These are phyloP conservation scores for Trichoderma asperellum DNA, from an alignment of 2,329 filamentous ascomycete species.

Conservation along the genomic window DNA sequence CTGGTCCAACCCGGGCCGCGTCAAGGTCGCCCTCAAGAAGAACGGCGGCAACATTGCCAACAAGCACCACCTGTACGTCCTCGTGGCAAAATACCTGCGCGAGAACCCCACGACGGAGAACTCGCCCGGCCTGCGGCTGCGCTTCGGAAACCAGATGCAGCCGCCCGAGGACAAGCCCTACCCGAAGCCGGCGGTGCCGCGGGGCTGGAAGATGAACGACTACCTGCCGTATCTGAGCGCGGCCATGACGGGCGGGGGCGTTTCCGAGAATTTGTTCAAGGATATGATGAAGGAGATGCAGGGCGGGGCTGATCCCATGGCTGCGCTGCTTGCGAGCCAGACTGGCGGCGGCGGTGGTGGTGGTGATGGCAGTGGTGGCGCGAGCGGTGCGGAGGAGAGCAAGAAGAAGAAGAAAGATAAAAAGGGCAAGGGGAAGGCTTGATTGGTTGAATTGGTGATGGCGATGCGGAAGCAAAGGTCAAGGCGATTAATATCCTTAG, in stretches of 20 bases:
- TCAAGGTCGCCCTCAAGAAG: constrained; percentile 70
- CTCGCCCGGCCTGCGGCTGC: constrained; percentile 68
- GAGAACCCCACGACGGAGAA: constrained; percentile 76
- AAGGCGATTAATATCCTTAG: not conserved
- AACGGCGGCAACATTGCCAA: constrained; percentile 58
- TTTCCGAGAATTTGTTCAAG: constrained; percentile 91
- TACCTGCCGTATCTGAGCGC: constrained; percentile 86
- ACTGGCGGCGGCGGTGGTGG: constrained; percentile 32
- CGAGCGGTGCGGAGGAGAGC: constrained; percentile 32
- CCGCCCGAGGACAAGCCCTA: constrained; percentile 67
- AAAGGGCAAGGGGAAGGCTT: constrained; percentile 50
- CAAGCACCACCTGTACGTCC: constrained; percentile 85
- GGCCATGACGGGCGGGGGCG: constrained; percentile 88
- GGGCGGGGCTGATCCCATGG: constrained; percentile 52
- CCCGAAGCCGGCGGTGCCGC: constrained; percentile 73
- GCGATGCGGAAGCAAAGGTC: no score
- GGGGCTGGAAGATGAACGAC: constrained; percentile 87
- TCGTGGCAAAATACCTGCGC: constrained; percentile 76
- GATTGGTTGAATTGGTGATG: constrained; percentile 1
- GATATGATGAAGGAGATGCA: constrained; percentile 97
- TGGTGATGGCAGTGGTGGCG: constrained; percentile 30
- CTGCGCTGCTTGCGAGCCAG: constrained; percentile 47
- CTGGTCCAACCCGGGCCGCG: constrained; percentile 93
- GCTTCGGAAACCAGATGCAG: constrained; percentile 71
- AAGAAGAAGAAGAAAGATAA: constrained; percentile 55